Conservation (phyloP, 2,329 filamentous ascomycete genomes). For the Phialophora tarda region DNA sequence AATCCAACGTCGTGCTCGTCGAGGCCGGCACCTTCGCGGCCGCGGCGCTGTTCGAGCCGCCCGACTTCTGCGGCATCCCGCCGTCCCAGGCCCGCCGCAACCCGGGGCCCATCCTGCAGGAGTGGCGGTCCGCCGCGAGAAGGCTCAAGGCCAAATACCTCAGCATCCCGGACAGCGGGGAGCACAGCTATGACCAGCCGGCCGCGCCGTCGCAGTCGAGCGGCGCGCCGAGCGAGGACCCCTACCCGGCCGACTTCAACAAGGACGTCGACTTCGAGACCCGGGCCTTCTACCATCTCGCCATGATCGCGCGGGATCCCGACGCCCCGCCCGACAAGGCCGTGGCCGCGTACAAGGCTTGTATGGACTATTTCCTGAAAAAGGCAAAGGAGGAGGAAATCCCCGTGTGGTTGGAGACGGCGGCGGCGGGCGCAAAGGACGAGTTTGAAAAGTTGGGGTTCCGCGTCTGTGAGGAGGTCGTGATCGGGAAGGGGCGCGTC, state of each 20-base stretch:
- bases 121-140: conserved; percentile 35
- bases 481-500: conserved; percentile 36
- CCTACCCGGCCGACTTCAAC: conserved; percentile 40
- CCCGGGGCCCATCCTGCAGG: conserved; percentile 37
- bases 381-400: conserved; percentile 35
- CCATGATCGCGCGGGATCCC: conserved; percentile 35
- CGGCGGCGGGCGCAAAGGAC: conserved; percentile 27
- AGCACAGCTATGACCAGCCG: conserved; percentile 38
- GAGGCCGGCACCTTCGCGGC: conserved; percentile 31
- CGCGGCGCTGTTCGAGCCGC: conserved; percentile 39
- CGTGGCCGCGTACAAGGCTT: conserved; percentile 30
- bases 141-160: conserved; percentile 38
- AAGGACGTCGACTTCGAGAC: conserved; percentile 39
- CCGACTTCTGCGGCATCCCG: conserved; percentile 39
- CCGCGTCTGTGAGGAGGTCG: conserved; percentile 36
- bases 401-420: conserved; percentile 38
- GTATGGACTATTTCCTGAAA: conserved; percentile 34
- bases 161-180: conserved; percentile 36
- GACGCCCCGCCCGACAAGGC: conserved; percentile 24
- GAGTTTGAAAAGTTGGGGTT: conserved; percentile 38
- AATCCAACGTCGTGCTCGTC: conserved; percentile 35
- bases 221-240: conserved; percentile 38
- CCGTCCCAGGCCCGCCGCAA: conserved; percentile 37
- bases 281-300: conserved; percentile 38
- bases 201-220: conserved; percentile 39